Conservation (phyloP, 306 rosid species). For the Rosa chinensis region DNA sequence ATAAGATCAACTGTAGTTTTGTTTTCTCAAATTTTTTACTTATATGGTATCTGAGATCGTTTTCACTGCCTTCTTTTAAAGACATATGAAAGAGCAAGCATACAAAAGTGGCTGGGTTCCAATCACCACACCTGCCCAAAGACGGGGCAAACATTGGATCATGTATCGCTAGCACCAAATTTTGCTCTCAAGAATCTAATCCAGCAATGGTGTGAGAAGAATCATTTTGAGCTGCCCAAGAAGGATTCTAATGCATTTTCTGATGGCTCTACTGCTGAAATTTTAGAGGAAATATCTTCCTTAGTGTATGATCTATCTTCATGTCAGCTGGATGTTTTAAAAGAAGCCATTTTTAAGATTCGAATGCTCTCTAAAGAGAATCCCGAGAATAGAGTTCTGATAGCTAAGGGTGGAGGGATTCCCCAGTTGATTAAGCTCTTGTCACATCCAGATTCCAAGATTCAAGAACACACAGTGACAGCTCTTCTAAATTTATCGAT, state of each 20-base stretch:
- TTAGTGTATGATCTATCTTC: conserved; percentile 57
- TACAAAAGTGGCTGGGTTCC: conserved; percentile 73
- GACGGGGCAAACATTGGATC: conserved; percentile 49
- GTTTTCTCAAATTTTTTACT: conserved; percentile 10
- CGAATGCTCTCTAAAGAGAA: conserved; percentile 79
- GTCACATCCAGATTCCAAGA: conserved; percentile 66
- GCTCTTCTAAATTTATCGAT: conserved; percentile 75
- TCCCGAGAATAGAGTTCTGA: conserved; percentile 63
- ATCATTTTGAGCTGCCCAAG: conserved; percentile 54
- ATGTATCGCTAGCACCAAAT: conserved; percentile 53
- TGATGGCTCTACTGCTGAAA: conserved; percentile 34
- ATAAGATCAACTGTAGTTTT: background rate
- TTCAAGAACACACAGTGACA: conserved; percentile 82
- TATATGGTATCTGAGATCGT: conserved; percentile 23
- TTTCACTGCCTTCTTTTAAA: conserved; percentile 31
- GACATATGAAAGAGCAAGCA: conserved; percentile 90
- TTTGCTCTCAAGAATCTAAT: conserved; percentile 60
- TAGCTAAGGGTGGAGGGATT: conserved; percentile 74
- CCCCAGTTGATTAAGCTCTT: conserved; percentile 64
- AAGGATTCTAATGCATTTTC: conserved; percentile 29
- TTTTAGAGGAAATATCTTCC: conserved; percentile 46
- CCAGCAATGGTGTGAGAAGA: conserved; percentile 63
- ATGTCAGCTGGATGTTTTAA: conserved; percentile 48
- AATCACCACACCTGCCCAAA: conserved; percentile 61
- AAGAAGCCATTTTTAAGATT: conserved; percentile 66